phyloP scores from a whole-genome alignment of 2,329 filamentous ascomycete genomes.

The Cylindrodendrum hubeiense region DNA sequence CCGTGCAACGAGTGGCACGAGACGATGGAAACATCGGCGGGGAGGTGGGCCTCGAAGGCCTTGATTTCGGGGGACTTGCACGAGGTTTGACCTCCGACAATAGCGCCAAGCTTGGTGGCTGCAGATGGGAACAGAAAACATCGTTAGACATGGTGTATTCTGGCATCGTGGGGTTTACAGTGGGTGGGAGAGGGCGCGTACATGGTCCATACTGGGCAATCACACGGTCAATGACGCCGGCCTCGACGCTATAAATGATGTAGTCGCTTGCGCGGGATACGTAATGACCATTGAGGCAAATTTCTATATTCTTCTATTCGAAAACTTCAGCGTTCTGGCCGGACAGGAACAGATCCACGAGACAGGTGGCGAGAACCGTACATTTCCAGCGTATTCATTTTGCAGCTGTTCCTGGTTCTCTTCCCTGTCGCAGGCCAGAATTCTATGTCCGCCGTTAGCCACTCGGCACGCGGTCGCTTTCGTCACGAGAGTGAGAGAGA shows the following conservation, averaged over 20 bases:
- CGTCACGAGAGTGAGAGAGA: constrained; percentile 14
- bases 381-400: constrained; percentile 86
- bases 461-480: constrained; percentile 39
- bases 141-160: constrained; percentile 8
- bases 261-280: constrained; percentile 98
- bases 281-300: constrained; percentile 93
- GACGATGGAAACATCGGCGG: constrained; percentile 89
- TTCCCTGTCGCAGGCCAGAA: constrained; percentile 94
- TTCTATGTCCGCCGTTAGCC: constrained; percentile 66
- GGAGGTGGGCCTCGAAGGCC: constrained; percentile 91
- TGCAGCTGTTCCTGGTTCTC: constrained; percentile 86
- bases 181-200: constrained; percentile 58
- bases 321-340: constrained; percentile 61
- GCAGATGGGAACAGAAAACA: constrained; percentile 21
- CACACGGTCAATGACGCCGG: constrained; percentile 87
- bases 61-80: constrained; percentile 97
- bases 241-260: constrained; percentile 98
- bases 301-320: constrained; percentile 80
- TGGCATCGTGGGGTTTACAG: constrained; percentile 6
- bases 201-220: constrained; percentile 92
- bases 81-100: constrained; percentile 97
- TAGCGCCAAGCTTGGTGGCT: constrained; percentile 95
- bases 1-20: constrained; percentile 98
- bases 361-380: constrained; percentile 64
- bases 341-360: constrained; percentile 37